Base-by-base conservation (phyloP, 1,284 basidiomycete genomes). In the Cutaneotrichosporon sp. region DNA sequence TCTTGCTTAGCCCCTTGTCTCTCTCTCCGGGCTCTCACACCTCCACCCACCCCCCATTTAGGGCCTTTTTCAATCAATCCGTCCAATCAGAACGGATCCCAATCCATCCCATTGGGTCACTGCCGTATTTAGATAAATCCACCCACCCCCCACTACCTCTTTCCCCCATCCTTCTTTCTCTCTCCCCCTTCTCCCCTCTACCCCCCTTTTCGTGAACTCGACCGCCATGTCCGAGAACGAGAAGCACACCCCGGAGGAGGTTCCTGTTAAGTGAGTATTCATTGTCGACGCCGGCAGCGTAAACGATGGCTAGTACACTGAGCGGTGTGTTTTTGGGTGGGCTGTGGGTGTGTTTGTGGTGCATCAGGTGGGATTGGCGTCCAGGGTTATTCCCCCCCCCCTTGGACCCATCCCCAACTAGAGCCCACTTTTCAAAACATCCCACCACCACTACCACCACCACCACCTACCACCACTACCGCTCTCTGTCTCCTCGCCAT, bases 221-320 rank as follows among this genome's bases (percentile, higher is more conserved):
- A 44, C 41, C 51, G 61, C 47, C 59, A 70, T 68, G 65, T 68
- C 67, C 42, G 59, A 64, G 52, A 61, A 65, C 61, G 70, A 72
- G 60, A 70, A 71, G 64, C 62, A 49, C 61, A 66, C 49, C 52
- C 64, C 48, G 65, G 58, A 67, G 59, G 67, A 68, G 63, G 62
- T 60, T 57, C 67, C 68, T 59, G 55, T 61, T 63, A 67, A 69
- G 70, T 72, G 52, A 64, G 70, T 70, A 22, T 4, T 14, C 11
- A 17, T 20, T 22, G 14, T 38, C 19, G 35, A 17, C 22, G n/a
- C 19, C 17, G n/a, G 22, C 22, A n/a, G n/a, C n/a, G n/a, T n/a
- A n/a, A n/a, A n/a, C n/a, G n/a, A n/a, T n/a, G n/a, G n/a, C n/a
- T n/a, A n/a, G n/a, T n/a, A n/a, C n/a, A n/a, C n/a, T n/a, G n/a